Conservation (phyloP, 495 filamentous ascomycete genomes). For the Penicillium manginii region DNA sequence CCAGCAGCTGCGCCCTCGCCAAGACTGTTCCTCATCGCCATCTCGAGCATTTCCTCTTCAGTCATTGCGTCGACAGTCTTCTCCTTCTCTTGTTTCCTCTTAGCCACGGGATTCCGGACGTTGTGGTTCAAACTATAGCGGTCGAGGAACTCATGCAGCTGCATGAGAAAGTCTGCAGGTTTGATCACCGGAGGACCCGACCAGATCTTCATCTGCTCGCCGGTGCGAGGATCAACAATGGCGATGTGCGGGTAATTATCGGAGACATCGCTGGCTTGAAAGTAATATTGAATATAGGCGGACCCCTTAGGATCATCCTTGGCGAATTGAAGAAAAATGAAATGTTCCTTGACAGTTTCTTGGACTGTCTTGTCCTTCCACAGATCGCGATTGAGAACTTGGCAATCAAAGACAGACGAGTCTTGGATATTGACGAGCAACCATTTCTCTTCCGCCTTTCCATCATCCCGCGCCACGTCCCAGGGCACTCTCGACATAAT, state of each 20-base stretch:
- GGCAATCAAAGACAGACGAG: conserved; percentile 86
- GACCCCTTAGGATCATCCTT: conserved; percentile 76
- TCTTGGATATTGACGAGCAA: conserved; percentile 95
- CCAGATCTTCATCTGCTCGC: conserved; percentile 97
- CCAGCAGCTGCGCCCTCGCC: conserved; percentile 40
- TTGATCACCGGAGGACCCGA: conserved; percentile 78
- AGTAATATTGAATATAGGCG: conserved; percentile 89
- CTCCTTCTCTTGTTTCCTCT: conserved; percentile 72
- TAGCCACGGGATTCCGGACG: conserved; percentile 89
- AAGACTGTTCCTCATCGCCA: conserved; percentile 88
- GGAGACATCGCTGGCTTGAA: conserved; percentile 68
- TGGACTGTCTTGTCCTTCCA: conserved; percentile 85
- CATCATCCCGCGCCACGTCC: conserved; percentile 80
- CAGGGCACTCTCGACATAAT: conserved; percentile 75
- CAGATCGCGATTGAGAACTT: conserved; percentile 88
- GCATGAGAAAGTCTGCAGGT: conserved; percentile 80
- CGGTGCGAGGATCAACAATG: conserved; percentile 93
- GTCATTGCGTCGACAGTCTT: conserved; percentile 85
- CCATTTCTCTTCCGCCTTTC: conserved; percentile 89
- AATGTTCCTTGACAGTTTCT: conserved; percentile 85
- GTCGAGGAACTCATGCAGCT: conserved; percentile 93
- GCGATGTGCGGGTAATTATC: conserved; percentile 93
- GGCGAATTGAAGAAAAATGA: conserved; percentile 90
- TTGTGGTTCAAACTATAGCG: conserved; percentile 86
- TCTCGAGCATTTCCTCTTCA: conserved; percentile 93